These are phyloP conservation scores for Geopyxis carbonaria DNA, from an alignment of 495 filamentous ascomycete species.

Conservation along the genomic window DNA sequence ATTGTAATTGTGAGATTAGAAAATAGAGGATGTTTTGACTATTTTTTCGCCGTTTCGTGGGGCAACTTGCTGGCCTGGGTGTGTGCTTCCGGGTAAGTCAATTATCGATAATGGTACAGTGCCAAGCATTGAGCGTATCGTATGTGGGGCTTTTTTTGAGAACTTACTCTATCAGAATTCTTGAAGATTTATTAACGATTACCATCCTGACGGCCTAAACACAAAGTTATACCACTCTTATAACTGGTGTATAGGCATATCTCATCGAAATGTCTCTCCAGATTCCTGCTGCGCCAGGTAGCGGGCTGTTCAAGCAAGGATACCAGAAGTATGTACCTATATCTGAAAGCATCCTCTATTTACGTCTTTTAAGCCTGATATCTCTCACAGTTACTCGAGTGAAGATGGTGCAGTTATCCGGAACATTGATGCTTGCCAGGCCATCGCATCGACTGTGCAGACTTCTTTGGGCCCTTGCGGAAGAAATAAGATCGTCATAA, in stretches of 20 bases:
- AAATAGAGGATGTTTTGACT: no score
- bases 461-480: constrained; percentile 94
- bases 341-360: background rate
- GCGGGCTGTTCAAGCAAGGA: constrained; percentile 85
- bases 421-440: constrained; percentile 96
- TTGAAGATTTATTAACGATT: no score
- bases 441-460: constrained; percentile 88
- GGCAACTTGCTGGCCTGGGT: no score
- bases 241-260: no score
- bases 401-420: constrained; percentile 98
- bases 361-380: background rate
- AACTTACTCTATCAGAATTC: no score
- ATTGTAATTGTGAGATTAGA: constrained; percentile 2
- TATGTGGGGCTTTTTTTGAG: no score
- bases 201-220: no score
- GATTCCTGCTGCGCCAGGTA: constrained; percentile 81
- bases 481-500: constrained; percentile 99
- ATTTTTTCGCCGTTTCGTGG: no score
- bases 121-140: no score
- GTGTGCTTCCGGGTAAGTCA: no score
- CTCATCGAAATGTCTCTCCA: constrained; percentile 69
- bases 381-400: constrained; percentile 59
- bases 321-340: constrained; percentile 65
- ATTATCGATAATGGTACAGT: no score
- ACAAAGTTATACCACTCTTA: no score